Evolutionary conservation across 495 filamentous ascomycete genomes (phyloP).

Genomic region (Penicillium taxi): DNA sequence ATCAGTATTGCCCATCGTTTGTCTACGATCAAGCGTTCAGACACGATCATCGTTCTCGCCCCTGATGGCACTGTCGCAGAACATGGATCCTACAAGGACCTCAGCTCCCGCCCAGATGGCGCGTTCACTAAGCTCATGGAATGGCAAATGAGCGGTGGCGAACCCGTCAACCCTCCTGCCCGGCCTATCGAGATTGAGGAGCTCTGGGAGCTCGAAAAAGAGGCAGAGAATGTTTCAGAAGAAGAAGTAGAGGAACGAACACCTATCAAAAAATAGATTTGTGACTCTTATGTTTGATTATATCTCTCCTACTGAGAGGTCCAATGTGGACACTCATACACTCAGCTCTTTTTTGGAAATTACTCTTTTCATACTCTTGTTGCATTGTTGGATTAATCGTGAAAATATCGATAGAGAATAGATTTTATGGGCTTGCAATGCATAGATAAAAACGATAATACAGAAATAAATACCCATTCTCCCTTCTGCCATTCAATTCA

Average conservation of each 20-base stretch:
- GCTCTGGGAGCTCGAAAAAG: conserved; percentile 29
- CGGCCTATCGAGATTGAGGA: conserved; percentile 24
- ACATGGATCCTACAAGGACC: conserved; percentile 65
- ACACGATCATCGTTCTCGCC: conserved; percentile 82
- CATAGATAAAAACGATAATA: no score
- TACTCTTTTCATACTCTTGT: conserved; percentile 11
- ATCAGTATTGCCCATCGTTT: conserved; percentile 95
- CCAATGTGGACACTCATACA: neutral
- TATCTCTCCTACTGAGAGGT: no score
- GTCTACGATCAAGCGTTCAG: conserved; percentile 90
- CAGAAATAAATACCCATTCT: no score
- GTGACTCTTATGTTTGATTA: neutral
- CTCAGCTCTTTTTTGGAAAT: neutral
- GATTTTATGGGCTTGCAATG: no score
- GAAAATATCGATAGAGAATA: neutral
- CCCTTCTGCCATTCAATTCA: no score
- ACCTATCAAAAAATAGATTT: conserved; percentile 14
- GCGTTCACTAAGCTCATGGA: conserved; percentile 95
- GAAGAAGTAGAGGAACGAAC: conserved; percentile 12
- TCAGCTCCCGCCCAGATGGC: conserved; percentile 62
- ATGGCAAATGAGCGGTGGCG: conserved; percentile 92
- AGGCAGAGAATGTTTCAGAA: conserved; percentile 18
- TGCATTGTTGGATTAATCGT: neutral
- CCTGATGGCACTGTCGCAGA: conserved; percentile 83
- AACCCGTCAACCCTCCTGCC: conserved; percentile 32